Conservation (phyloP, 1,139 yeast species). For the Blastobotrys arbuscula region DNA sequence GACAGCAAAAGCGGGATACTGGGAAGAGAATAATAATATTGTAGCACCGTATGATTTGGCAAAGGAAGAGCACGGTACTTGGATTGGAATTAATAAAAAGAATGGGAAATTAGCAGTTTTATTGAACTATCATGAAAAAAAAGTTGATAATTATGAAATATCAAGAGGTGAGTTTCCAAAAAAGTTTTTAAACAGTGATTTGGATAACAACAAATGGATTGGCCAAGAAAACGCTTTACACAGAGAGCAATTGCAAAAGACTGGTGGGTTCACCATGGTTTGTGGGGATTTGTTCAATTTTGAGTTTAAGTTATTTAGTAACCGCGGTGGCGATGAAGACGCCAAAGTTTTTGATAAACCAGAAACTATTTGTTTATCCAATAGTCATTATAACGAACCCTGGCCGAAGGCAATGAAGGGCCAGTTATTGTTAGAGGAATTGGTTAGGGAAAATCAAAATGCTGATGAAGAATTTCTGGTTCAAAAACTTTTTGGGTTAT, state of each 20-base stretch:
- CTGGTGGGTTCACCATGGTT: constrained; percentile 82
- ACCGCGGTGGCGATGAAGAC: constrained; percentile 17
- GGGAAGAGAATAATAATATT: constrained; percentile 39
- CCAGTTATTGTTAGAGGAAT: constrained; percentile 37
- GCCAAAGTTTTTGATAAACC: constrained; percentile 1
- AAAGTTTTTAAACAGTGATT: constrained; percentile 43
- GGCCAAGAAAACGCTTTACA: constrained; percentile 16
- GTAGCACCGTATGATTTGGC: constrained; percentile 75
- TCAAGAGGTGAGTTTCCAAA: constrained; percentile 74
- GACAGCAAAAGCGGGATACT: constrained; percentile 56
- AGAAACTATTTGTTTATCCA: constrained; percentile 52
- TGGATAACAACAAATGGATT: constrained; percentile 44
- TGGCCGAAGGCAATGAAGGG: constrained; percentile 72
- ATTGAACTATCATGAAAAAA: constrained; percentile 56
- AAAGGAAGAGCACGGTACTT: constrained; percentile 75
- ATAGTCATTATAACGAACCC: constrained; percentile 53
- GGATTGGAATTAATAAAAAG: constrained; percentile 68
- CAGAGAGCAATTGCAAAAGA: constrained; percentile 36
- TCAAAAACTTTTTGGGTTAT: constrained; percentile 47
- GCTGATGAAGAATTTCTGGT: constrained; percentile 40
- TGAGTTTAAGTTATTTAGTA: constrained; percentile 5
- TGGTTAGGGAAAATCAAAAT: constrained; percentile 35
- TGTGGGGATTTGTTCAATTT: constrained; percentile 44
- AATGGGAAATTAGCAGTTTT: constrained; percentile 56
- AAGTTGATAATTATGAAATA: constrained; percentile 35